Base-by-base conservation (phyloP, 257 asterid species). In the Linderniella brevidens region DNA sequence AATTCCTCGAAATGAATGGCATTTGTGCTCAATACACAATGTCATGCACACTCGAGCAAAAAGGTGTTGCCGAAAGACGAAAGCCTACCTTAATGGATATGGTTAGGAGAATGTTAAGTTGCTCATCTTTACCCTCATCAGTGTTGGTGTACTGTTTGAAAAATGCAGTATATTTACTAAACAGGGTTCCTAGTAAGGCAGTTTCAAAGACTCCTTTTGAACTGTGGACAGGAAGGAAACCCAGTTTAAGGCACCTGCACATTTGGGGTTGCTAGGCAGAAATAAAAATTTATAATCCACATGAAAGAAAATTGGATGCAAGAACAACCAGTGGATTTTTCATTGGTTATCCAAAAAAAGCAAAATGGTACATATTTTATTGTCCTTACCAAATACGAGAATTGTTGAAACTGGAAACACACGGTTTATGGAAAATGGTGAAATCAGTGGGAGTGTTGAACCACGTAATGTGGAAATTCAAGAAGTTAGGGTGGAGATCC, bases 161-260 rank as follows among this genome's bases (percentile, higher is more conserved):
- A 50, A 35, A n/a, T 13, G 44, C 39, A 1, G 4, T 14, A 3
- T 49, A 49, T 49, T n/a, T 49, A 2, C 14, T 35, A 19, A 54
- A 41, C 13, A 54, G 25, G 49, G 52, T 44, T 45, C 52, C 59
- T 14, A 42, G 17, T 35, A 55, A 54, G 12, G 42, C 25, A n/a
- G 52, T 45, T 25, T 25, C 32, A 6, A 25, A 25, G 6, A 25
- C 32, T 46, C 46, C 53, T 43, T 44, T 55, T 18, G 53, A 55
- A 46, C 11, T 55, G 11, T 36, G 38, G 59, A 54, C 25, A 3
- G 13, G 35, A 6, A 25, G 52, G 37, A 55, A 46, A 45, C 60
- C 53, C 11, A 55, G 53, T 46, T 55, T 35, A 13, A 55, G 42
- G 17, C 60, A 55, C 32, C 32, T 45, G 5, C 50, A 32, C 25